These are phyloP conservation scores for Pascua sp. DNA, from an alignment of 1,284 basidiomycete genomes.

Conservation along the genomic window DNA sequence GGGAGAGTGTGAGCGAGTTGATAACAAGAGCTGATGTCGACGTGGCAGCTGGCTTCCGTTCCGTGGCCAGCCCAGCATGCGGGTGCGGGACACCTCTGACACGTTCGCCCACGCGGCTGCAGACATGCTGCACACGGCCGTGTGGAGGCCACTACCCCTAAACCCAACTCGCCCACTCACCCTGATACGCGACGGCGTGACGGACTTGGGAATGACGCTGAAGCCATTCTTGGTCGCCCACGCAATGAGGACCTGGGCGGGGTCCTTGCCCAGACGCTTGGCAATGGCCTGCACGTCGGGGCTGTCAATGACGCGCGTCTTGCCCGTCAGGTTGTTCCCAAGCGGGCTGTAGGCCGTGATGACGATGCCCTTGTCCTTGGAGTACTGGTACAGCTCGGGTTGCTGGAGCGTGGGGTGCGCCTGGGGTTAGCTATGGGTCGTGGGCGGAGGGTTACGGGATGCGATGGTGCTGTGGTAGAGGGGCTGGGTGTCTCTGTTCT, in stretches of 20 bases:
- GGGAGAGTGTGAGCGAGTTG: constrained; percentile 9
- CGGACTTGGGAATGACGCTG: constrained; percentile 67
- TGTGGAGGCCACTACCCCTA: no score
- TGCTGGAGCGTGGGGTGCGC: constrained; percentile 62
- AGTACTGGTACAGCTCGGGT: constrained; percentile 38
- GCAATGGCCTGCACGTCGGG: constrained; percentile 62
- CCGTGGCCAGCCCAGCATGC: no score
- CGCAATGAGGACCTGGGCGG: constrained; percentile 67
- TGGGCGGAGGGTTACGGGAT: no score
- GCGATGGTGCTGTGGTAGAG: no score
- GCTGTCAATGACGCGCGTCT: constrained; percentile 28
- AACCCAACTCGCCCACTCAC: constrained; percentile 42
- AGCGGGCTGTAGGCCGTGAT: constrained; percentile 53
- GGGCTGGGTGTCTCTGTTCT: no score
- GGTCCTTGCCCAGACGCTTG: constrained; percentile 57
- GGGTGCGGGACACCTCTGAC: no score
- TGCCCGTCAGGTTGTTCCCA: constrained; percentile 55
- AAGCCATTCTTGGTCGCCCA: constrained; percentile 56
- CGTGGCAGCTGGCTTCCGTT: no score
- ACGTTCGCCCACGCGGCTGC: no score
- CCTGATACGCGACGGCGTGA: constrained; percentile 53
- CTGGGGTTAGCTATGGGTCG: constrained; percentile 4
- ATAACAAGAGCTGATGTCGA: background rate
- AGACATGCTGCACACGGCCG: no score
- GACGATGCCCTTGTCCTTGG: constrained; percentile 67